Base-by-base conservation (phyloP, 495 filamentous ascomycete species). In the Cladorrhinum samala region DNA sequence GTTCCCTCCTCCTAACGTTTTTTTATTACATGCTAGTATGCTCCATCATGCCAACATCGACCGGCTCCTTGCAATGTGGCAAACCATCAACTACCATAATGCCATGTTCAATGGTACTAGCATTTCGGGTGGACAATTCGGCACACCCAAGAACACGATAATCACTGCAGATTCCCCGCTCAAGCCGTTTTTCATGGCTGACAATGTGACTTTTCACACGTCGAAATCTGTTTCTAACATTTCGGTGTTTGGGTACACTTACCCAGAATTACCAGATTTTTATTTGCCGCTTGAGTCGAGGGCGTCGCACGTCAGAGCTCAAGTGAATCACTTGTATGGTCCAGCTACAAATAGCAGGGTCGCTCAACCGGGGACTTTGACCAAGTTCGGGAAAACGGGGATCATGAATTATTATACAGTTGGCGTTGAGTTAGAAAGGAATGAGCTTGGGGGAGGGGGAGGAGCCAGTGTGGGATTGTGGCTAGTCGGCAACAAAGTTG, bases 11-110 rank as follows among this genome's bases (percentile, higher is more conserved):
- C 36, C 7, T 23, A 9, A 11, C 14, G 16, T 6, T 1, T n/a
- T 16, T 18, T 39, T 44, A 7, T 20, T 24, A 19, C 5, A 5
- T 9, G 19, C 8, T 33, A 72, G 69, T 43, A 66, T 73, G 65
- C 64, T 72, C 27, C 63, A 73, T 53, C 69, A 73, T 59, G 66
- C 63, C 51, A 77, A 80, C 49, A 58, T 77, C 39, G 77, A 79
- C 63, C 72, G 74, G 16, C 63, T 77, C 23, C 53, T 72, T 19
- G 72, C 72, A 2, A 60, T 78, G 46, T 78, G 68, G 71, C 63
- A 72, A 40, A 64, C 64, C 1, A 57, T 72, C 24, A 51, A 73
- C 43, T 68, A 64, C 48, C 52, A 62, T 7, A 41, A 55, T 6
- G 49, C 53, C 17, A 53, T 72, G 37, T 65, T 68, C 38, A 61